Evolutionary conservation across 768 basidiomycete species (phyloP).

Genomic region (Panaeolus papilionaceus): DNA sequence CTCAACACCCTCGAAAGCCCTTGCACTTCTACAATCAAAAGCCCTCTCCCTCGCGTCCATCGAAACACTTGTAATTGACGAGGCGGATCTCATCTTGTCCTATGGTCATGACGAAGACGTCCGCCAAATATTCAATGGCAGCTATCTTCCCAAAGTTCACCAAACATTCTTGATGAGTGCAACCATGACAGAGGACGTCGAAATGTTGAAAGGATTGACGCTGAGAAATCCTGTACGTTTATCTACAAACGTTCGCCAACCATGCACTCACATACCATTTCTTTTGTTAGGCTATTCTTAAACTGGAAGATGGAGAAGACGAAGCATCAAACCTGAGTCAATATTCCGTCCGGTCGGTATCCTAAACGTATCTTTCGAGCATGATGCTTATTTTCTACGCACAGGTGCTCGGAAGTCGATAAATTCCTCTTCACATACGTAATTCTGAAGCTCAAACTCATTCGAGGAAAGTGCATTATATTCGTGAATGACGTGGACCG

Average conservation of each 20-base stretch:
- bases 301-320: constrained; percentile 87
- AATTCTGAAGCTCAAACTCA: constrained; percentile 93
- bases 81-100: constrained; percentile 95
- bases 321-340: constrained; percentile 83
- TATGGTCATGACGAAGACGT: constrained; percentile 96
- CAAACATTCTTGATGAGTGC: constrained; percentile 98
- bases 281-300: constrained; percentile 72
- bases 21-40: constrained; percentile 43
- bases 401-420: constrained; percentile 90
- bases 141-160: constrained; percentile 78
- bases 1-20: constrained; percentile 44
- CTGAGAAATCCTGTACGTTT: constrained; percentile 83
- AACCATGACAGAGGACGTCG: constrained; percentile 96
- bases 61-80: constrained; percentile 93
- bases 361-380: not conserved
- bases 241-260: not conserved
- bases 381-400: constrained; percentile 15
- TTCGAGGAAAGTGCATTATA: constrained; percentile 94
- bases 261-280: constrained; percentile 12
- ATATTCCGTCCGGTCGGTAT: constrained; percentile 75
- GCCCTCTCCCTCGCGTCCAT: constrained; percentile 67
- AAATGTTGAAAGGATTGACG: constrained; percentile 85
- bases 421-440: constrained; percentile 97
- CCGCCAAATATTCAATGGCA: constrained; percentile 69
- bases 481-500: constrained; percentile 98